Percentiles rank a stretch among this genome's conserved stretches.
Evolutionary conservation across 768 basidiomycete species (phyloP).

Genomic region (Saitozyma podzolica): DNA sequence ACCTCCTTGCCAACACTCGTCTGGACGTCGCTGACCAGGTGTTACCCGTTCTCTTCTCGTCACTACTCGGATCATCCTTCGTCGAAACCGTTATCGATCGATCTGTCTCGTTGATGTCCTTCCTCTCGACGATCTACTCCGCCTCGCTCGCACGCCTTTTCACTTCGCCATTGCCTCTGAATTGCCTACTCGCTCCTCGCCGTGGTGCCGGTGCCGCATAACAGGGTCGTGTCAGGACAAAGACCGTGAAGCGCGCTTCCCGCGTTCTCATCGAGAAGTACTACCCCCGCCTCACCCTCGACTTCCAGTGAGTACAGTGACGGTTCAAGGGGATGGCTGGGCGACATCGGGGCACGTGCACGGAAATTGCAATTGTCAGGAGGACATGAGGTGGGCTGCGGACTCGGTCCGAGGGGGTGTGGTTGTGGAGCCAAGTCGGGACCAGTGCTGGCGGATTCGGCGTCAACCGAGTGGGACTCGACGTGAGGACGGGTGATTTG

Average conservation of each 20-base stretch:
- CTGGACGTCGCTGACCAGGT: conserved; percentile 1
- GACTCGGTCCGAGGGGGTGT: no score
- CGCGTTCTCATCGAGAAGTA: conserved; percentile 99
- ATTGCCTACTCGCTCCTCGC: no score
- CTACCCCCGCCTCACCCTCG: conserved; percentile 98
- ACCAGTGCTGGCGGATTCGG: no score
- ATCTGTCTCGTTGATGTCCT: neutral
- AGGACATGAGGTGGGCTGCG: no score
- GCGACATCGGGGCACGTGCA: no score
- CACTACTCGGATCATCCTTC: neutral
- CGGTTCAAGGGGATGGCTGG: neutral
- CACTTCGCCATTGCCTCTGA: neutral
- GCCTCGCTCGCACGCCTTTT: neutral
- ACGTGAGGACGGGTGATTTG: no score
- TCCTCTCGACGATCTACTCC: neutral
- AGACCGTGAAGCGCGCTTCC: conserved; percentile 99
- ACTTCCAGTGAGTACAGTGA: conserved; percentile 69
- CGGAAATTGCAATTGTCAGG: no score
- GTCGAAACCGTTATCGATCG: neutral
- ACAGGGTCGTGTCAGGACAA: conserved; percentile 98
- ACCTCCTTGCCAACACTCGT: neutral
- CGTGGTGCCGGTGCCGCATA: neutral
- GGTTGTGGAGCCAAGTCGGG: no score
- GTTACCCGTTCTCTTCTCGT: neutral
- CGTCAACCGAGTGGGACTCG: no score